Evolutionary conservation across 352 stramenopile species (phyloP).

Genomic region (Pseudoperonospora humuli): DNA sequence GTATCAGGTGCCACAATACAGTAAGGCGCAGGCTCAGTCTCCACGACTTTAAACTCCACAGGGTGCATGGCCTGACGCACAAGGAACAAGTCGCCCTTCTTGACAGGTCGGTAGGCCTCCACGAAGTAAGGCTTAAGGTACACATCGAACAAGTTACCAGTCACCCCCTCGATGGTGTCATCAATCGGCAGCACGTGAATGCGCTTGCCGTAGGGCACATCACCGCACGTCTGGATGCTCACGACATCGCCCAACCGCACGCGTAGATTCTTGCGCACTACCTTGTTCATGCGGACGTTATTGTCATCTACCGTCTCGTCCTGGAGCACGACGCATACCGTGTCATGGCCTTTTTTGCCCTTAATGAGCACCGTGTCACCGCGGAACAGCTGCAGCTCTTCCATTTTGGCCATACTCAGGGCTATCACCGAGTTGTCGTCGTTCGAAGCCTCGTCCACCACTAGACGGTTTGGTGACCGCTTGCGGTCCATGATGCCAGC

Average conservation of each 20-base stretch:
- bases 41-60: conserved; percentile 99
- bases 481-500: conserved; percentile 89
- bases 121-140: conserved; percentile 99
- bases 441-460: conserved; percentile 96
- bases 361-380: conserved; percentile 99
- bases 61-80: conserved; percentile 98
- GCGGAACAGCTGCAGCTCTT: conserved; percentile 98
- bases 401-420: conserved; percentile 93
- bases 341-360: conserved; percentile 98
- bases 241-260: conserved; percentile 97
- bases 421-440: conserved; percentile 98
- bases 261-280: conserved; percentile 98
- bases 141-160: conserved; percentile 99
- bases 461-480: conserved; percentile 95
- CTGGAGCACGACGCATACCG: conserved; percentile 96
- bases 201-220: conserved; percentile 98
- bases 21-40: conserved; percentile 96
- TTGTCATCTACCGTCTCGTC: conserved; percentile 97
- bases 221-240: conserved; percentile 92
- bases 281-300: conserved; percentile 99
- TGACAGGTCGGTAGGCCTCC: conserved; percentile 98
- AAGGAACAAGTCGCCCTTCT: conserved; percentile 98
- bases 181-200: conserved; percentile 98
- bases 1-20: conserved; percentile 99
- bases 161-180: conserved; percentile 99